A percentile compares a stretch with the other conserved stretches of the same genome.
Evolutionary conservation across 169 alveolate species (phyloP).

Genomic region (Eimeria falciformis): DNA sequence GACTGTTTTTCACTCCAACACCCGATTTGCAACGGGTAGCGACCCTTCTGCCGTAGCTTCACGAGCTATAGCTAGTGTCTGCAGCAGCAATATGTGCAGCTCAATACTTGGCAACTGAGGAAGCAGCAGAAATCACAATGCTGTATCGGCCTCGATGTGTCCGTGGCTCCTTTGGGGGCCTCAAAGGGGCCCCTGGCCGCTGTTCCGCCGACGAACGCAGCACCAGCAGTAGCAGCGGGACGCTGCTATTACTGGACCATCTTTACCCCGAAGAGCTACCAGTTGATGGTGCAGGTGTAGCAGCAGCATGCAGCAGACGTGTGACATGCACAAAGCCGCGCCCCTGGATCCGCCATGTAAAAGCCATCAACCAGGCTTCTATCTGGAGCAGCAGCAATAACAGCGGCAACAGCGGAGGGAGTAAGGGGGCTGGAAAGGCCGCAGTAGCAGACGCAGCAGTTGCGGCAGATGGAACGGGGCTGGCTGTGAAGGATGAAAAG

Average conservation of each 20-base stretch:
- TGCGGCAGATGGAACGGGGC: neutral
- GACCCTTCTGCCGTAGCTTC: too few relatives aligned
- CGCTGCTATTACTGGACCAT: neutral
- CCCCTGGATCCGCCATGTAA: neutral
- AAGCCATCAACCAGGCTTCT: slow-evolving; percentile 15
- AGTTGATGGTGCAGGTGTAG: slow-evolving; percentile 33
- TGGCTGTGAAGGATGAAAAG: neutral
- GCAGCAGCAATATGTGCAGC: too few relatives aligned
- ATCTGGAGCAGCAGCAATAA: slow-evolving; percentile 24
- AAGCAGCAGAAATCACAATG: slow-evolving; percentile 11
- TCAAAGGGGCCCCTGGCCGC: neutral
- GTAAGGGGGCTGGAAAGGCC: neutral
- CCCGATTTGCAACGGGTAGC: too few relatives aligned
- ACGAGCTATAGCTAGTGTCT: too few relatives aligned
- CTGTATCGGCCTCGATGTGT: slow-evolving; percentile 7
- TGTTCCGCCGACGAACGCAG: slow-evolving; percentile 14
- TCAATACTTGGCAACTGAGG: neutral
- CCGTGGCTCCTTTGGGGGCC: slow-evolving; percentile 22
- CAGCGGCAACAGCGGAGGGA: neutral
- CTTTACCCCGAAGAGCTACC: slow-evolving; percentile 32
- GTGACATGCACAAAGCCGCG: neutral
- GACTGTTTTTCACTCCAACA: too few relatives aligned
- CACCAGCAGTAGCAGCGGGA: slow-evolving; percentile 9
- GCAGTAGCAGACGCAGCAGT: neutral
- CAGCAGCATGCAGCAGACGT: neutral